Conservation (phyloP, 768 basidiomycete genomes). For the Goffeauzyma gilvescens region DNA sequence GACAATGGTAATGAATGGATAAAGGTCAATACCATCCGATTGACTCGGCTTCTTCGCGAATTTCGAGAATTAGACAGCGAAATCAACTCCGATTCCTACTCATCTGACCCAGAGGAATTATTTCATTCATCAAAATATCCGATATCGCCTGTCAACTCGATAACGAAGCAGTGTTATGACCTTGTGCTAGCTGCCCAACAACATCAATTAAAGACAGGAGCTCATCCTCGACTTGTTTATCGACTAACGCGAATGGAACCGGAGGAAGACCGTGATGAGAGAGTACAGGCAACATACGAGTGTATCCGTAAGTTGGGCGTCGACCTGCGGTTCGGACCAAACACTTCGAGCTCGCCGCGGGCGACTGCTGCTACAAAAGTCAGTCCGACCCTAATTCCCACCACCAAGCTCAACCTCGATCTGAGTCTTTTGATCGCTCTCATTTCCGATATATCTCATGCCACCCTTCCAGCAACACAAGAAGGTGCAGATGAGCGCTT, state of each 20-base stretch:
- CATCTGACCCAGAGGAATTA: conserved; percentile 16
- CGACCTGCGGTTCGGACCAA: conserved; percentile 45
- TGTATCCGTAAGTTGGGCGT: conserved; percentile 46
- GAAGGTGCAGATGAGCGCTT: conserved; percentile 50
- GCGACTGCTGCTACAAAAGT: neutral
- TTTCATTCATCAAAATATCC: conserved; percentile 1
- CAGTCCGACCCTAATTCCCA: conserved; percentile 34
- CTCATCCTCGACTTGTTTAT: conserved; percentile 34
- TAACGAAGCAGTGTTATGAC: conserved; percentile 50
- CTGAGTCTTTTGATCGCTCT: conserved; percentile 68
- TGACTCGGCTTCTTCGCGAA: conserved; percentile 55
- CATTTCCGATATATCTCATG: conserved; percentile 62
- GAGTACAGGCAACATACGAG: conserved; percentile 46
- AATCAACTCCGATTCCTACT: conserved; percentile 42
- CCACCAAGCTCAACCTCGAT: conserved; percentile 54
- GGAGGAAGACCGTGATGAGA: conserved; percentile 34
- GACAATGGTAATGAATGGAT: conserved; percentile 61
- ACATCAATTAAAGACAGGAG: conserved; percentile 37
- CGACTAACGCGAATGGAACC: conserved; percentile 47
- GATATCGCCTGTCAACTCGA: conserved; percentile 46
- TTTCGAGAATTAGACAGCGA: conserved; percentile 73
- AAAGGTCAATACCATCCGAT: conserved; percentile 67
- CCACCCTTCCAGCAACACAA: conserved; percentile 41
- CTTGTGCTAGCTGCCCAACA: conserved; percentile 47
- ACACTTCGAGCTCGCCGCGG: conserved; percentile 1